phyloP scores from a whole-genome alignment of 495 filamentous ascomycete genomes.

The Talaromyces wortmannii region DNA sequence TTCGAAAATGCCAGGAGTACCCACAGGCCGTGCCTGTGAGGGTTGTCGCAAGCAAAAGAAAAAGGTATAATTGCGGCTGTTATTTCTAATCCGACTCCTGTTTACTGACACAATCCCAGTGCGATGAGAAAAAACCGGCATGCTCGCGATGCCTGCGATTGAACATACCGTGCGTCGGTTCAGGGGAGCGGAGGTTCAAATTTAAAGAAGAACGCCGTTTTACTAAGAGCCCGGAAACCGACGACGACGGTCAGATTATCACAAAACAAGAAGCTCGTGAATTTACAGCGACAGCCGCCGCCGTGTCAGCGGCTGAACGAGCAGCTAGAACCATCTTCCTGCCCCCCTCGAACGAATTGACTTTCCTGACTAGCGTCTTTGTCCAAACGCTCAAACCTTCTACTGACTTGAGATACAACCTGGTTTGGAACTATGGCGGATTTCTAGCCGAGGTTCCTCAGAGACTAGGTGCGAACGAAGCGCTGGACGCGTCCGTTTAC shows the following conservation, averaged over 20 bases:
- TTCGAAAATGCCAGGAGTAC: slow-evolving; percentile 41
- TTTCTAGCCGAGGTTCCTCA: slow-evolving; percentile 30
- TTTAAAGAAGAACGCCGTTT: slow-evolving; percentile 31
- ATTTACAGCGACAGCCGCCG: neutral
- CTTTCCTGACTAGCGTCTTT: slow-evolving; percentile 18
- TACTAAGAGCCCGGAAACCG: neutral
- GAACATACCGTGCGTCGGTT: slow-evolving; percentile 35
- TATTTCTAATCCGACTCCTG: neutral
- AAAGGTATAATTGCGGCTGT: slow-evolving; percentile 27
- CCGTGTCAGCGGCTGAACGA: too few relatives aligned
- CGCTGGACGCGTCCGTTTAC: slow-evolving; percentile 32
- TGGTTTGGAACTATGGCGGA: slow-evolving; percentile 32
- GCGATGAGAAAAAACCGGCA: slow-evolving; percentile 30
- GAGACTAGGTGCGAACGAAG: slow-evolving; percentile 32
- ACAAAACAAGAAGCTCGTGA: neutral
- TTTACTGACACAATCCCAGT: slow-evolving; percentile 14
- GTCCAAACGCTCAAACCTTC: slow-evolving; percentile 18
- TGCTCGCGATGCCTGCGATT: slow-evolving; percentile 43
- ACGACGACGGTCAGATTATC: neutral
- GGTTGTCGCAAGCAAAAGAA: slow-evolving; percentile 47
- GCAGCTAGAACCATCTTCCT: too few relatives aligned
- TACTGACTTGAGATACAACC: slow-evolving; percentile 34
- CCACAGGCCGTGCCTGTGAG: slow-evolving; percentile 40
- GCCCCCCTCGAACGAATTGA: slow-evolving; percentile 8
- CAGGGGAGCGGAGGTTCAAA: slow-evolving; percentile 39